Evolutionary conservation across 495 filamentous ascomycete species (phyloP).

Genomic region (Aspergillus campestris): DNA sequence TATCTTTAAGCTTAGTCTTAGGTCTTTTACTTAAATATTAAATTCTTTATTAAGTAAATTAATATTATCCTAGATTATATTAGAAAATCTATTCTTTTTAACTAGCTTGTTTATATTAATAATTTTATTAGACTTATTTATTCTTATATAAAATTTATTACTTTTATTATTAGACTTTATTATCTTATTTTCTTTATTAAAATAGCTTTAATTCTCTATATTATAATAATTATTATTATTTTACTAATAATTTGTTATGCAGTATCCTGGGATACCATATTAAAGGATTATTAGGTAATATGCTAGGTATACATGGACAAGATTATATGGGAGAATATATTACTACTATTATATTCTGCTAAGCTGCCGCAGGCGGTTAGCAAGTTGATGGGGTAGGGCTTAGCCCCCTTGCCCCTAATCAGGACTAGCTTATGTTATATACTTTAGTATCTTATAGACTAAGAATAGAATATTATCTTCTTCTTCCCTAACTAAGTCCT

Average conservation of each 20-base stretch:
- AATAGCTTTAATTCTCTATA: background rate
- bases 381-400: too few species aligned
- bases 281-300: slow-evolving; percentile 2
- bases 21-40: too few species aligned
- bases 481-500: background rate
- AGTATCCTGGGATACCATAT: slow-evolving; percentile 4
- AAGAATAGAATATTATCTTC: background rate
- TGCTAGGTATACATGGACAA: background rate
- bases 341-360: background rate
- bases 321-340: background rate
- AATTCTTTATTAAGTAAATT: too few species aligned
- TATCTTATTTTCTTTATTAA: too few species aligned
- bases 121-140: too few species aligned
- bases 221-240: background rate
- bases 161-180: too few species aligned
- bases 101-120: too few species aligned
- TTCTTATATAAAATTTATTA: too few species aligned
- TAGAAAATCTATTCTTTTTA: too few species aligned
- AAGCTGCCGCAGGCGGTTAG: background rate
- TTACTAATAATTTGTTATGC: slow-evolving; percentile 7
- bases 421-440: background rate
- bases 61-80: too few species aligned
- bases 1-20: too few species aligned
- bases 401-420: background rate
- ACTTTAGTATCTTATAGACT: background rate